A percentile compares a stretch with the other conserved stretches of the same genome.
These are phyloP conservation scores for Cynanchum wilfordii DNA, from an alignment of 257 asterid species.

Conservation along the genomic window DNA sequence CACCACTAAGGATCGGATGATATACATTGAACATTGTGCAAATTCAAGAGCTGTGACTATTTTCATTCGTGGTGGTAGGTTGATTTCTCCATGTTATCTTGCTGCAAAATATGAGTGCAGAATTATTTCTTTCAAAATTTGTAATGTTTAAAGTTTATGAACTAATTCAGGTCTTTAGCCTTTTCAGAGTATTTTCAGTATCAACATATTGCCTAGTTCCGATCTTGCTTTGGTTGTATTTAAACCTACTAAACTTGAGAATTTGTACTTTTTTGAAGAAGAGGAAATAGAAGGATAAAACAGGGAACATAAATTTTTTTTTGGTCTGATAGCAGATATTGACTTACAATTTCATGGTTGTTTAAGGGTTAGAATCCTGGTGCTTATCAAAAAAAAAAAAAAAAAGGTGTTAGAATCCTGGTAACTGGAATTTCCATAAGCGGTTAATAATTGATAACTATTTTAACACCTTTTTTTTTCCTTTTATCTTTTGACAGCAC, in stretches of 20 bases:
- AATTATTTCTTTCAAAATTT: not conserved
- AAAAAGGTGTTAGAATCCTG: too few relatives aligned
- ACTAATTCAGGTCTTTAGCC: not conserved
- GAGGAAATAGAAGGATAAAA: not conserved
- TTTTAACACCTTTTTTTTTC: not conserved
- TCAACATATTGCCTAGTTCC: not conserved
- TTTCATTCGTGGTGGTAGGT: slow-evolving; percentile 96
- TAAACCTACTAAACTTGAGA: not conserved
- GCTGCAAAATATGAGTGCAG: not conserved
- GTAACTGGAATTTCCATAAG: not conserved
- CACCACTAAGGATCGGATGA: slow-evolving; percentile 95
- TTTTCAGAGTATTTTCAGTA: not conserved
- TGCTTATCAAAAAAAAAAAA: too few relatives aligned
- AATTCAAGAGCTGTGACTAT: slow-evolving; percentile 95
- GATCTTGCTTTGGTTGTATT: not conserved
- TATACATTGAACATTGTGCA: slow-evolving; percentile 96
- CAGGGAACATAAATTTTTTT: not conserved
- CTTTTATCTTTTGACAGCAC: not conserved
- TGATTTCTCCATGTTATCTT: slow-evolving; percentile 4
- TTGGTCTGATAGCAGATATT: not conserved
- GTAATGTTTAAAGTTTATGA: not conserved
- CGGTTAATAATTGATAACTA: not conserved
- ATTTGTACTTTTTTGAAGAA: not conserved
- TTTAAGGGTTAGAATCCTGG: not conserved
- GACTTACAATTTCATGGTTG: not conserved